These are phyloP conservation scores for Amylocystis lapponica DNA, from an alignment of 768 basidiomycete genomes.

Conservation along the genomic window DNA sequence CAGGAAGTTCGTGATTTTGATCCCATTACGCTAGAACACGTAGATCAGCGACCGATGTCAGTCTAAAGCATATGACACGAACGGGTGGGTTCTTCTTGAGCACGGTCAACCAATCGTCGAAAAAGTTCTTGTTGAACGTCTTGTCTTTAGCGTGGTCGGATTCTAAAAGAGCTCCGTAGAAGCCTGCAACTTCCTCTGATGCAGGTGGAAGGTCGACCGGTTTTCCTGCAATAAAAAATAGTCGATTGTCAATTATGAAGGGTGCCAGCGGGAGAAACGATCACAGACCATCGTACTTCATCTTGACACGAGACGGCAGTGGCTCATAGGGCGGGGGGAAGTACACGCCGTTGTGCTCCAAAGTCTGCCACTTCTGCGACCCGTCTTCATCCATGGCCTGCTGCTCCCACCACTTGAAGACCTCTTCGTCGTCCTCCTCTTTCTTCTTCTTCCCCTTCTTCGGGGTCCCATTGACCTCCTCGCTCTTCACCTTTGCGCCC, in stretches of 20 bases:
- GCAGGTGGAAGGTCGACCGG: slow-evolving; percentile 73
- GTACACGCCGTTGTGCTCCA: slow-evolving; percentile 90
- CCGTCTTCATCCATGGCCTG: slow-evolving; percentile 68
- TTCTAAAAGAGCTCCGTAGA: slow-evolving; percentile 90
- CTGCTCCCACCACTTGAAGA: slow-evolving; percentile 86
- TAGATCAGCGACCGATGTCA: too few relatives aligned
- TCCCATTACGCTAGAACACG: slow-evolving; percentile 52
- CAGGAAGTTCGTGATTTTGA: slow-evolving; percentile 69
- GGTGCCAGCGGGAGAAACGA: slow-evolving; percentile 3
- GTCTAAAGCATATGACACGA: slow-evolving; percentile 28
- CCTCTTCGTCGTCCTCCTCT: slow-evolving; percentile 62
- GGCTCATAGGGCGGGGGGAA: slow-evolving; percentile 95
- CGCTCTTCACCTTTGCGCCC: slow-evolving; percentile 38
- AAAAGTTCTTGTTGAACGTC: slow-evolving; percentile 93
- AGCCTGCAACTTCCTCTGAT: slow-evolving; percentile 94
- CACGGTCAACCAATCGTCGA: slow-evolving; percentile 79
- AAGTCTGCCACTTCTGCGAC: slow-evolving; percentile 86
- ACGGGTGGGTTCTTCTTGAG: slow-evolving; percentile 83
- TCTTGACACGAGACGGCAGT: slow-evolving; percentile 76
- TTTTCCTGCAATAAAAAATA: slow-evolving; percentile 48
- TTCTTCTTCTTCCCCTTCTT: slow-evolving; percentile 53
- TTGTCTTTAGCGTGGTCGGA: slow-evolving; percentile 87
- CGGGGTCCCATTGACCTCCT: slow-evolving; percentile 22
- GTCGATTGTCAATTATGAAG: too few relatives aligned
- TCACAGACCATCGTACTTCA: slow-evolving; percentile 86